Conservation (phyloP, 331 rosid species). For the Erythrophleum ivorense region DNA sequence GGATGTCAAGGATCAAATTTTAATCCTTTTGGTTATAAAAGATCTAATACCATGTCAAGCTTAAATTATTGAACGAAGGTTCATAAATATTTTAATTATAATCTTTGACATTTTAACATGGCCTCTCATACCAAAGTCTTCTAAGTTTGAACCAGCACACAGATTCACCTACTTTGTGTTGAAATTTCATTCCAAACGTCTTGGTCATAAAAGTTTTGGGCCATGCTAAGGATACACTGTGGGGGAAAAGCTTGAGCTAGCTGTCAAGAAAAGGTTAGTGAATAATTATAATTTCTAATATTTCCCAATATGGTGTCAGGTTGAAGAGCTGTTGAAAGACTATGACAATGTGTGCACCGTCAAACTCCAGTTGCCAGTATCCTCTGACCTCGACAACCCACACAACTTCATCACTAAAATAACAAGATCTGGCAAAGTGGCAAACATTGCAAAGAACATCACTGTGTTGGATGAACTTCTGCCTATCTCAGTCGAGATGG, state of each 20-base stretch:
- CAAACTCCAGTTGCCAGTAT: conserved; percentile 65
- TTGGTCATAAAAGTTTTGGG: too few species aligned
- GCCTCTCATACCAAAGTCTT: too few species aligned
- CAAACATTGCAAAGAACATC: conserved; percentile 64
- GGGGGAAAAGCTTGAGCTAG: too few species aligned
- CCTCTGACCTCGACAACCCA: conserved; percentile 71
- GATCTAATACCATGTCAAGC: background rate
- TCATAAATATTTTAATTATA: background rate
- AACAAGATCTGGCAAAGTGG: conserved; percentile 59
- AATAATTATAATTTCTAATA: background rate
- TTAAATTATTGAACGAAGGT: background rate
- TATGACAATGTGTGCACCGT: conserved; percentile 70
- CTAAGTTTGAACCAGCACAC: too few species aligned
- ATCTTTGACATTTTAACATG: background rate
- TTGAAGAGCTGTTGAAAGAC: conserved; percentile 65
- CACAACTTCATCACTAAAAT: conserved; percentile 74
- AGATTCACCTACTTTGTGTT: too few species aligned
- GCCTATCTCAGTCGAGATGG: conserved; percentile 76
- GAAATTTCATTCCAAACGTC: too few species aligned
- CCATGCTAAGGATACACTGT: too few species aligned
- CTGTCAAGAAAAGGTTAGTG: too few species aligned
- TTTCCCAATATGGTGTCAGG: conserved; percentile 48
- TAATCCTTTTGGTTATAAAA: background rate
- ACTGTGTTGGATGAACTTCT: conserved; percentile 74
- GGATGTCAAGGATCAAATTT: too few species aligned